These are phyloP conservation scores for Mycena latifolia DNA, from an alignment of 768 basidiomycete genomes.

Conservation along the genomic window DNA sequence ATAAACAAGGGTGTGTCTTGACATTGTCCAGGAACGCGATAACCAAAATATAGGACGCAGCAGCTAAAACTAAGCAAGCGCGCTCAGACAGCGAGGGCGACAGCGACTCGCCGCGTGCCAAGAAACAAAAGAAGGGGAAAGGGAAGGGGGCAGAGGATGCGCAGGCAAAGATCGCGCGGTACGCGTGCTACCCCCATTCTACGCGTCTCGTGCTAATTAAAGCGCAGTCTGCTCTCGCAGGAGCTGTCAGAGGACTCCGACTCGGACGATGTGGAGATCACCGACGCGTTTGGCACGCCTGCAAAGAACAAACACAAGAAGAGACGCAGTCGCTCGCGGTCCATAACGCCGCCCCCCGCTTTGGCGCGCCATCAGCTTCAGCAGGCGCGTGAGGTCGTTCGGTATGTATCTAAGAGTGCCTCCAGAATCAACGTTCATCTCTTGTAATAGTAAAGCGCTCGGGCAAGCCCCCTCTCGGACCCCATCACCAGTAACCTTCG, in stretches of 20 bases:
- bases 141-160: conserved; percentile 45
- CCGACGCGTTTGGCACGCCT: conserved; percentile 40
- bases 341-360: conserved; percentile 82
- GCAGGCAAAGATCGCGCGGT: conserved; percentile 64
- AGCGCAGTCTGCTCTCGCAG: conserved; percentile 40
- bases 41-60: not conserved
- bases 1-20: conserved; percentile 63
- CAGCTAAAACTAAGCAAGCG: conserved; percentile 29
- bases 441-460: conserved; percentile 61
- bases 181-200: conserved; percentile 28
- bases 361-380: conserved; percentile 66
- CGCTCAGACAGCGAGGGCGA: conserved; percentile 45
- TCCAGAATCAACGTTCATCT: not conserved
- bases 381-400: conserved; percentile 69
- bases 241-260: conserved; percentile 49
- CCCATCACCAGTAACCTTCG: conserved; percentile 60
- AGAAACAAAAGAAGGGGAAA: conserved; percentile 58
- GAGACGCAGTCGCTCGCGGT: conserved; percentile 72
- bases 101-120: conserved; percentile 46
- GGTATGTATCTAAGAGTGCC: conserved; percentile 54
- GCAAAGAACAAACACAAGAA: conserved; percentile 59
- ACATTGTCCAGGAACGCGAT: not conserved
- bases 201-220: conserved; percentile 9
- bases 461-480: conserved; percentile 46
- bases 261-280: conserved; percentile 54